Conservation (phyloP, 495 filamentous ascomycete genomes). For the Hyaloscypha bicolor region DNA sequence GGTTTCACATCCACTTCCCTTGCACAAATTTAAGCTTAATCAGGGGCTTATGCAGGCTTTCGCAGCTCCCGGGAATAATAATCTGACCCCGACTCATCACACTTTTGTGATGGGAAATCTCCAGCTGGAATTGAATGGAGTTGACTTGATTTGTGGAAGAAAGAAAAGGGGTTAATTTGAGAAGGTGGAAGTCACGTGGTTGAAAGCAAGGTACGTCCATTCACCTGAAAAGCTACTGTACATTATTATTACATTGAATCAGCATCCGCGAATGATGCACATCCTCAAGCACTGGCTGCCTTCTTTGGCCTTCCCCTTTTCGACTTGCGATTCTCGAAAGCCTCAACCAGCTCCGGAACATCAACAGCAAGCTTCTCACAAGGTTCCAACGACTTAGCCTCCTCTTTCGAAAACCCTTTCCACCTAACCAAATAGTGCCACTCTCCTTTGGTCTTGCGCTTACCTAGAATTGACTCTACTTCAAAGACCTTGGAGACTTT, state of each 20-base stretch:
- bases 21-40: constrained; percentile 10
- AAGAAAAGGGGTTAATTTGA: no score
- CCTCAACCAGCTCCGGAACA: neutral
- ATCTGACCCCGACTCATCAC: no score
- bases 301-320: neutral
- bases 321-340: neutral
- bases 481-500: neutral
- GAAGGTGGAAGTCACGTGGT: no score
- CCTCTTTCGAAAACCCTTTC: neutral
- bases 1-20: neutral
- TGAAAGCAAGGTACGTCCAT: no score
- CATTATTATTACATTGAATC: no score
- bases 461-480: neutral
- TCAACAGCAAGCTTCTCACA: neutral
- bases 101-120: no score
- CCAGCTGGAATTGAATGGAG: no score
- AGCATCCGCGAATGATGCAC: no score
- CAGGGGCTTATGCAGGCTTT: neutral
- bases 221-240: no score
- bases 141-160: no score
- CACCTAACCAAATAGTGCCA: neutral
- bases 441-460: neutral
- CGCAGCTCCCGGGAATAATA: neutral
- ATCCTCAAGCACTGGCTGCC: neutral
- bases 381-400: neutral